Percentiles rank a stretch among this genome's conserved stretches.
phyloP scores from a whole-genome alignment of 768 basidiomycete genomes.

The Panellus pusillus region DNA sequence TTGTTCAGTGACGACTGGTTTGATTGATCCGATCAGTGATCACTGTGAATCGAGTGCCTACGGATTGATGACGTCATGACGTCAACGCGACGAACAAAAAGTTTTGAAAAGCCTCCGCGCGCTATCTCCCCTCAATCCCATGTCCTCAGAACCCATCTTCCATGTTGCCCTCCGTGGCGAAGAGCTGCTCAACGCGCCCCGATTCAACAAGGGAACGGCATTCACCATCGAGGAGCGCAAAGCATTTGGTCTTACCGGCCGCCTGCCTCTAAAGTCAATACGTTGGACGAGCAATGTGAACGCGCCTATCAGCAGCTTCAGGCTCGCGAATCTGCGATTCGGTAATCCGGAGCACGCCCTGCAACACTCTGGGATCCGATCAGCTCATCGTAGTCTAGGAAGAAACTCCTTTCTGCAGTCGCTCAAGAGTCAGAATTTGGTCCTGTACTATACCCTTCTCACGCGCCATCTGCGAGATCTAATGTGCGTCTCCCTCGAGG shows the following conservation, averaged over 20 bases:
- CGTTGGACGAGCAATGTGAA: constrained; percentile 73
- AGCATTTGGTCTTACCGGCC: constrained; percentile 60
- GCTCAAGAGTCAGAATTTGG: constrained; percentile 79
- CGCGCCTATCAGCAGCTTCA: constrained; percentile 70
- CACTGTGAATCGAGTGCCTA: too few relatives aligned
- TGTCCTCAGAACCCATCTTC: constrained; percentile 20
- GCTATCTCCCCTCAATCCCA: too few relatives aligned
- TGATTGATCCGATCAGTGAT: too few relatives aligned
- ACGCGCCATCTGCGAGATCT: constrained; percentile 59
- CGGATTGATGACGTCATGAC: too few relatives aligned
- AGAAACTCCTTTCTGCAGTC: constrained; percentile 80
- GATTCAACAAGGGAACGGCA: constrained; percentile 80
- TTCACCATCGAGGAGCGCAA: constrained; percentile 70
- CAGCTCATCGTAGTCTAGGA: constrained; percentile 33
- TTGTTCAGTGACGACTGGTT: too few relatives aligned
- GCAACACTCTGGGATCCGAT: background rate
- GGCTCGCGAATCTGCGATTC: constrained; percentile 32
- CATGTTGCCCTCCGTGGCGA: constrained; percentile 62
- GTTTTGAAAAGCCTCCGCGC: too few relatives aligned
- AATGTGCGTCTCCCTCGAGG: constrained; percentile 27
- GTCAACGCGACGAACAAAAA: too few relatives aligned
- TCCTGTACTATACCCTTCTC: constrained; percentile 74
- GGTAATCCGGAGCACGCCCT: background rate
- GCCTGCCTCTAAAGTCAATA: constrained; percentile 52
- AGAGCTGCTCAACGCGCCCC: constrained; percentile 60